Conservation (phyloP, 2,329 filamentous ascomycete species). For the Phaeomoniella chlamydospora region DNA sequence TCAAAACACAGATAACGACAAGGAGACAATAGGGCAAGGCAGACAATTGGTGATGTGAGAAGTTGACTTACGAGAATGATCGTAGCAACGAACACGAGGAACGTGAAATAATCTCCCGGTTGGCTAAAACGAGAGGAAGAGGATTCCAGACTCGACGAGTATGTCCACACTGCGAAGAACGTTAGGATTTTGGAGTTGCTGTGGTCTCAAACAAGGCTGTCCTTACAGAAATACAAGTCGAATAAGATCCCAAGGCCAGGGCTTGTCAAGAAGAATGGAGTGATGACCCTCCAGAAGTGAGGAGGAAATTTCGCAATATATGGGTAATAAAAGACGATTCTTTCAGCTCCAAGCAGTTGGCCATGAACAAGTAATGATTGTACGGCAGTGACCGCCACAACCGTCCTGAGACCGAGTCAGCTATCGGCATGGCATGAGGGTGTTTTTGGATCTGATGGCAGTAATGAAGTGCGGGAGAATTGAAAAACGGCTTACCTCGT, state of each 20-base stretch:
- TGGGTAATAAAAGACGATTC: conserved; percentile 40
- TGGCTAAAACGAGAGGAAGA: conserved; percentile 56
- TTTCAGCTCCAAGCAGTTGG: conserved; percentile 34
- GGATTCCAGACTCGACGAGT: conserved; percentile 59
- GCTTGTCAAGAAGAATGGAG: conserved; percentile 45
- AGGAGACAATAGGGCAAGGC: conserved; percentile 10
- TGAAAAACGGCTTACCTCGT: conserved; percentile 51
- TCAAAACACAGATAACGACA: too few relatives aligned
- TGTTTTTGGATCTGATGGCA: not conserved
- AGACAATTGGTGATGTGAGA: conserved; percentile 7
- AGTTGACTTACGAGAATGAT: conserved; percentile 62
- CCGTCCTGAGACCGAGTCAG: conserved; percentile 44
- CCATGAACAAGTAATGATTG: conserved; percentile 49
- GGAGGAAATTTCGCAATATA: conserved; percentile 43
- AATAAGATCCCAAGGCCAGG: conserved; percentile 44
- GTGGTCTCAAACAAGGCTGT: too few relatives aligned
- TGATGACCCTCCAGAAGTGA: conserved; percentile 44
- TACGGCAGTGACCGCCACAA: conserved; percentile 49
- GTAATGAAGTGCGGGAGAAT: too few relatives aligned
- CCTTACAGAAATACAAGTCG: conserved; percentile 58
- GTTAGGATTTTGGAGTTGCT: too few relatives aligned
- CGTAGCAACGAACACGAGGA: conserved; percentile 56
- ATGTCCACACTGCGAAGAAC: conserved; percentile 50
- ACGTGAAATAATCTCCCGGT: conserved; percentile 69
- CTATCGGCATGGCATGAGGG: too few relatives aligned